These are phyloP conservation scores for Stagonosporopsis vannaccii DNA, from an alignment of 2,329 filamentous ascomycete species.

Conservation along the genomic window DNA sequence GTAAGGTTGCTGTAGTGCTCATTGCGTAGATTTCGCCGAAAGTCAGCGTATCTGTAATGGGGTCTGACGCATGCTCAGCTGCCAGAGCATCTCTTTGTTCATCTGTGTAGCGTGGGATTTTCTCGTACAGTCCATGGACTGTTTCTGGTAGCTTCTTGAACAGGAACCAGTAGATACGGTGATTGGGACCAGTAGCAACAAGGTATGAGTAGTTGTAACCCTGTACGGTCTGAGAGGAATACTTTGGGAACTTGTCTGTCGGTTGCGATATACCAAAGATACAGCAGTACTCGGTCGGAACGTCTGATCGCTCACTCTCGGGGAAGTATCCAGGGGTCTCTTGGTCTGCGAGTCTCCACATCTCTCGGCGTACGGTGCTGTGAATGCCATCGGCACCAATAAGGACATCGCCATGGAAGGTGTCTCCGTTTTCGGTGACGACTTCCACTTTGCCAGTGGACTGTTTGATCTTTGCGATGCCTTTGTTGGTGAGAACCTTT, in stretches of 20 bases:
- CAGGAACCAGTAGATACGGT: slow-evolving; percentile 5
- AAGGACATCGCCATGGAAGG: slow-evolving; percentile 16
- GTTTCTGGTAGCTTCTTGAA: neutral
- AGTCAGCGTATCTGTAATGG: neutral
- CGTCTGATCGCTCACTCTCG: neutral
- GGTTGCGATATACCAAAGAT: neutral
- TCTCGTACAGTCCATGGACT: neutral
- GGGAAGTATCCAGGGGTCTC: slow-evolving; percentile 7
- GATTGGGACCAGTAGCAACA: neutral
- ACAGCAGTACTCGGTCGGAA: neutral
- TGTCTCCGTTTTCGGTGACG: slow-evolving; percentile 8
- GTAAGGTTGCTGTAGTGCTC: slow-evolving; percentile 25
- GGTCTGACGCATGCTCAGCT: neutral
- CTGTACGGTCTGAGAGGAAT: neutral
- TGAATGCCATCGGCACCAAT: slow-evolving; percentile 27
- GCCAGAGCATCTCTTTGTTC: slow-evolving; percentile 1
- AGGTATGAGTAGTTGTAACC: neutral
- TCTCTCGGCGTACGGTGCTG: slow-evolving; percentile 19
- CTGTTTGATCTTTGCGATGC: slow-evolving; percentile 7
- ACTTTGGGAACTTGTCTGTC: neutral
- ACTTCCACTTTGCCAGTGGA: slow-evolving; percentile 12
- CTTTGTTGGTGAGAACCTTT: slow-evolving; percentile 14
- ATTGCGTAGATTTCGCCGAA: slow-evolving; percentile 29
- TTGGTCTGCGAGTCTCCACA: slow-evolving; percentile 22
- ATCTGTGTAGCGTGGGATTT: neutral